phyloP scores from a whole-genome alignment of 78 protist genomes.

The Dictyostelium brefeldianum region DNA sequence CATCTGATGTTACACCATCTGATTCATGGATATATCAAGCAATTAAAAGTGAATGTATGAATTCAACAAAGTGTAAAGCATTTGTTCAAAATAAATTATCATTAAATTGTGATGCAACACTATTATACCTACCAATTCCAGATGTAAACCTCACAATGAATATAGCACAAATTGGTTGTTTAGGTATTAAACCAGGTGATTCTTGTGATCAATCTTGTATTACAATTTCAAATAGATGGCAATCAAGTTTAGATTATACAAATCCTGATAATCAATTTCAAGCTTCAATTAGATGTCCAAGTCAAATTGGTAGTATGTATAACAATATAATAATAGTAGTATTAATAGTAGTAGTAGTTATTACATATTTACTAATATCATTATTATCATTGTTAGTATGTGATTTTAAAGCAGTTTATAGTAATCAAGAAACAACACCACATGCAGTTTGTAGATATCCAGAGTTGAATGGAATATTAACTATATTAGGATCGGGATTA shows the following conservation, averaged over 20 bases:
- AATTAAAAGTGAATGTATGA: background rate
- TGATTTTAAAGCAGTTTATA: constrained; percentile 70
- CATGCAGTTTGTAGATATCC: constrained; percentile 81
- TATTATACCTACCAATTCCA: constrained; percentile 34
- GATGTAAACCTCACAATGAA: constrained; percentile 41
- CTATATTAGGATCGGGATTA: constrained; percentile 40
- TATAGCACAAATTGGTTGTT: constrained; percentile 55
- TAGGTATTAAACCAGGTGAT: constrained; percentile 60
- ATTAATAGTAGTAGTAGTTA: too few relatives aligned
- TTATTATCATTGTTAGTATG: constrained; percentile 9
- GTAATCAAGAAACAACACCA: constrained; percentile 40
- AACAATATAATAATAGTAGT: too few relatives aligned
- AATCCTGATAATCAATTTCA: constrained; percentile 42
- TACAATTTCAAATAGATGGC: constrained; percentile 46
- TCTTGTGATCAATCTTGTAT: constrained; percentile 47
- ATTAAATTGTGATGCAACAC: constrained; percentile 65
- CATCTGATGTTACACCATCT: constrained; percentile 13
- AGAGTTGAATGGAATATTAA: constrained; percentile 37
- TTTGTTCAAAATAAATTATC: constrained; percentile 16
- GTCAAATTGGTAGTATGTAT: constrained; percentile 13
- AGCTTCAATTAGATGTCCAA: constrained; percentile 45
- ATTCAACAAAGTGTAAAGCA: background rate
- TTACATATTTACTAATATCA: too few relatives aligned
- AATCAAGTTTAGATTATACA: constrained; percentile 29
- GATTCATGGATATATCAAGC: constrained; percentile 34